Evolutionary conservation across 202 grass and related monocot genomes (phyloP).

Genomic region (Dendrocalamus latiflorus): DNA sequence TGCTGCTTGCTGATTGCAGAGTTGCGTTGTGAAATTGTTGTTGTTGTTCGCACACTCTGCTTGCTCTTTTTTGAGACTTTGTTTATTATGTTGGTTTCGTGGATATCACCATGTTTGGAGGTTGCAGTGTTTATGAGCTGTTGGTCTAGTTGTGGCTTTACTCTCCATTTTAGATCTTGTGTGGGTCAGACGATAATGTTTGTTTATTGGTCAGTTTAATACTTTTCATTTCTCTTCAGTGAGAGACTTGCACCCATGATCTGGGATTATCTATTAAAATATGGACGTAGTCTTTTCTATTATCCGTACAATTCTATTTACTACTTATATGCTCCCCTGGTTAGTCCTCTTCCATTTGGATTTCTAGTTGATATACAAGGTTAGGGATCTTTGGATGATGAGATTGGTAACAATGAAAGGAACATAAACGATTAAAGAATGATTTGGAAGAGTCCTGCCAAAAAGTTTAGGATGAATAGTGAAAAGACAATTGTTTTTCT

Average conservation of each 20-base stretch:
- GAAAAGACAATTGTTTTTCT: not conserved
- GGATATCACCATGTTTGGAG: not conserved
- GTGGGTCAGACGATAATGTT: constrained; percentile 4
- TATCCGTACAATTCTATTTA: constrained; percentile 21
- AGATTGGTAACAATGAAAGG: constrained; percentile 5
- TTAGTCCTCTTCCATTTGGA: not conserved
- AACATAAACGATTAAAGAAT: constrained; percentile 11
- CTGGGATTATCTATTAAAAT: constrained; percentile 16
- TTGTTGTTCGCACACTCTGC: not conserved
- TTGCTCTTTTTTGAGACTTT: not conserved
- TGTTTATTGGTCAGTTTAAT: constrained; percentile 24
- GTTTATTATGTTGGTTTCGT: constrained; percentile 7
- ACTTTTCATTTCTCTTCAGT: constrained; percentile 10
- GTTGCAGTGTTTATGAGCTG: not conserved
- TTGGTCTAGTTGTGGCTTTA: not conserved
- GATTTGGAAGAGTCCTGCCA: constrained; percentile 1
- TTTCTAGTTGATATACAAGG: not conserved
- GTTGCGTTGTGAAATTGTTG: constrained; percentile 4
- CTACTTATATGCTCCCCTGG: constrained; percentile 15
- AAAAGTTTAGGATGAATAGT: not conserved
- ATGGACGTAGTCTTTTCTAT: not conserved
- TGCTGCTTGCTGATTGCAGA: constrained; percentile 1
- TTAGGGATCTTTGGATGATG: not conserved
- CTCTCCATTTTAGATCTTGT: not conserved
- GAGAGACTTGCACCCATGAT: constrained; percentile 4